A percentile compares a stretch with the other conserved stretches of the same genome.
These are phyloP conservation scores for Blepharisma undulans DNA, from an alignment of 169 alveolate genomes.

Conservation along the genomic window DNA sequence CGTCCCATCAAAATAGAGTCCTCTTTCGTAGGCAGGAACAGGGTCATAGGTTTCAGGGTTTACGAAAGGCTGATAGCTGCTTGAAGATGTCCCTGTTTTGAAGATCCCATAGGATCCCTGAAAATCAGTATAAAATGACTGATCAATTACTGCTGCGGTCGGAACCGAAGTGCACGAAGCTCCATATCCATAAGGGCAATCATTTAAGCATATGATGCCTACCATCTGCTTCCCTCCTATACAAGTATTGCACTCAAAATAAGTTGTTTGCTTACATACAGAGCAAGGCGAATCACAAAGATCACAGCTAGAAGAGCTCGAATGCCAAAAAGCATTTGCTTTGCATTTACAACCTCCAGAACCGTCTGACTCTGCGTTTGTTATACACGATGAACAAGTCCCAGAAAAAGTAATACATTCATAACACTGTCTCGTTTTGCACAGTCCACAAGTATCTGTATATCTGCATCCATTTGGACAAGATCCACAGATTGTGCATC, in stretches of 20 bases:
- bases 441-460: not conserved
- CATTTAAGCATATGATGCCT: not conserved
- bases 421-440: not conserved
- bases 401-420: not conserved
- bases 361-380: not conserved
- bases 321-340: not conserved
- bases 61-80: not conserved
- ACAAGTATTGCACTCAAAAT: not conserved
- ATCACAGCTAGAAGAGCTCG: slow-evolving; percentile 2
- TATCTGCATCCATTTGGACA: slow-evolving; percentile 9
- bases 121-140: not conserved
- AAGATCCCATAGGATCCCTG: not conserved
- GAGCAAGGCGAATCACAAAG: not conserved
- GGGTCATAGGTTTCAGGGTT: not conserved
- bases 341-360: not conserved
- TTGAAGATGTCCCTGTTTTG: not conserved
- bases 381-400: not conserved
- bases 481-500: not conserved
- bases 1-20: not conserved
- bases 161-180: not conserved
- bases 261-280: not conserved
- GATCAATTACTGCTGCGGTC: not conserved
- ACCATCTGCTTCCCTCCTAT: not conserved
- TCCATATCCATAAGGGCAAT: not conserved
- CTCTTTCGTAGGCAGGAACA: slow-evolving; percentile 13